A percentile compares a stretch with the other conserved stretches of the same genome.
These are phyloP conservation scores for Turritis glabra DNA, from an alignment of 345 rosid species.

Conservation along the genomic window DNA sequence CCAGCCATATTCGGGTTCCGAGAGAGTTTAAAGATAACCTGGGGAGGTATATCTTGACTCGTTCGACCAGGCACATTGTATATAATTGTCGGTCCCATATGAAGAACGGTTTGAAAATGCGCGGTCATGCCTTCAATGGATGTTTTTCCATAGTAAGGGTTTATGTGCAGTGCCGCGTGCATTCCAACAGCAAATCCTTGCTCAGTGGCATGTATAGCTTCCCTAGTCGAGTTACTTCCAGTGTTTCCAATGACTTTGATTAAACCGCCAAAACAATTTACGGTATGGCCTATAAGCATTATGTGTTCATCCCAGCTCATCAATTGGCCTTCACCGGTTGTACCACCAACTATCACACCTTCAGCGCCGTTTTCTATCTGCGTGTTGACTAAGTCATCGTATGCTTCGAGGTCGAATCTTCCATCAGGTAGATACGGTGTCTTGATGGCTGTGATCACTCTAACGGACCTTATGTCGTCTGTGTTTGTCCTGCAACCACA, in stretches of 20 bases:
- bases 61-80: constrained; percentile 87
- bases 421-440: constrained; percentile 95
- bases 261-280: constrained; percentile 70
- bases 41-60: constrained; percentile 76
- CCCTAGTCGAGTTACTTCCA: constrained; percentile 87
- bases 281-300: constrained; percentile 89
- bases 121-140: constrained; percentile 67
- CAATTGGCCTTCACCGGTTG: constrained; percentile 91
- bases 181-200: constrained; percentile 94
- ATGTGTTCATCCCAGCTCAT: constrained; percentile 99
- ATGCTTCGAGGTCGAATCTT: constrained; percentile 93
- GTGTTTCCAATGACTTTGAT: constrained; percentile 85
- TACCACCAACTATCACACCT: constrained; percentile 89
- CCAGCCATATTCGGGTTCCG: constrained; percentile 70
- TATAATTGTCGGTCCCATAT: constrained; percentile 82
- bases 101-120: constrained; percentile 73
- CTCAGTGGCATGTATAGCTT: constrained; percentile 89
- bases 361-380: constrained; percentile 70
- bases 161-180: constrained; percentile 95
- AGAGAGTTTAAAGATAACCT: constrained; percentile 57
- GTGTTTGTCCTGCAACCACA: constrained; percentile 59
- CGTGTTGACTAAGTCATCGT: constrained; percentile 64
- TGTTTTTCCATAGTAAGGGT: constrained; percentile 94
- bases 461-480: constrained; percentile 70
- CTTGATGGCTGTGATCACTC: constrained; percentile 85